A percentile compares a stretch with the other conserved stretches of the same genome.
Evolutionary conservation across 176 grass and related monocot species (phyloP).

Genomic region (Canna indica): DNA sequence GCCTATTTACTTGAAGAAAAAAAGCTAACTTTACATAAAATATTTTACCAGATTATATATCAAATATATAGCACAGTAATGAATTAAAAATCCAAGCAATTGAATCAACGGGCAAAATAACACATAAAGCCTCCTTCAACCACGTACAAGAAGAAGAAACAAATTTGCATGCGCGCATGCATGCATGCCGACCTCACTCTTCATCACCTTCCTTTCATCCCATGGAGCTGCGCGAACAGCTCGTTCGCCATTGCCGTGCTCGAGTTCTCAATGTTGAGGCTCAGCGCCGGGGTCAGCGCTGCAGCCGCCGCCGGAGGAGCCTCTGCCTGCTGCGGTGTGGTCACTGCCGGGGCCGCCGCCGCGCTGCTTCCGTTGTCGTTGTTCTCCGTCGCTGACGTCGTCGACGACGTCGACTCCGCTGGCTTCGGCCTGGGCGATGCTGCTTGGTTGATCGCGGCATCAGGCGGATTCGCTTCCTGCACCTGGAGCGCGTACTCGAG

Average conservation of each 20-base stretch:
- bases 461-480: constrained; percentile 63
- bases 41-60: too few species aligned
- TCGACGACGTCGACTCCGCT: not conserved
- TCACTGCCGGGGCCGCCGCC: not conserved
- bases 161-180: not conserved
- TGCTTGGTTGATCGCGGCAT: constrained; percentile 1
- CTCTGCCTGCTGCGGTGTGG: too few species aligned
- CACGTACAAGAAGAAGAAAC: not conserved
- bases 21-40: too few species aligned
- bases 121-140: not conserved
- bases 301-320: not conserved
- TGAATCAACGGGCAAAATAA: not conserved
- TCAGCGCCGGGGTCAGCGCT: not conserved
- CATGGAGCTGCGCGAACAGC: constrained; percentile 57
- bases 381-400: not conserved
- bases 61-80: not conserved
- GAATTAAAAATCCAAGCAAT: not conserved
- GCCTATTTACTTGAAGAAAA: too few species aligned
- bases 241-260: constrained; percentile 40
- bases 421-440: too few species aligned
- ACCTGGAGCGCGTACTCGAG: constrained; percentile 88
- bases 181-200: not conserved
- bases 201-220: constrained; percentile 64
- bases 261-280: constrained; percentile 26
- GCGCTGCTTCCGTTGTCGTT: not conserved